Percentiles rank a stretch among this genome's conserved stretches.
Conservation (phyloP, 805 yeast species). For the Wickerhamomyces strasburgensis region DNA sequence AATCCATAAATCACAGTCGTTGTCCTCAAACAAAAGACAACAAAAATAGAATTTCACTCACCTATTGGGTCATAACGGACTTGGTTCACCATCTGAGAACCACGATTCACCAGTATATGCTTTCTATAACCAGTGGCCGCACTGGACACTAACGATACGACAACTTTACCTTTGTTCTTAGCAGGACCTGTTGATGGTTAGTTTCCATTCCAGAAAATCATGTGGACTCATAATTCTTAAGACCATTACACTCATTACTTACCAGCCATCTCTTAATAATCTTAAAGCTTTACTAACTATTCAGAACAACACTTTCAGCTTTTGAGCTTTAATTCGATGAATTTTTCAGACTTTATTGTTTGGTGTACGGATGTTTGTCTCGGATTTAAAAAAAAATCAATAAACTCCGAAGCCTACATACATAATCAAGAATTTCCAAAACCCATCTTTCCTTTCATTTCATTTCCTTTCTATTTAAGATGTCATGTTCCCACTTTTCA, state of each 20-base stretch:
- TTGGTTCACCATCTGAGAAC: constrained; percentile 72
- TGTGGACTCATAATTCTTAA: neutral
- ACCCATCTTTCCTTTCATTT: too few relatives aligned
- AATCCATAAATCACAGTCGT: neutral
- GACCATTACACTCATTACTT: neutral
- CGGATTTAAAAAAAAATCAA: too few relatives aligned
- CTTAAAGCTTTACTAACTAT: neutral
- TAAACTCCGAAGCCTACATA: too few relatives aligned
- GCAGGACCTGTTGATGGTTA: constrained; percentile 32
- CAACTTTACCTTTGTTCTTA: constrained; percentile 66
- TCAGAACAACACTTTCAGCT: neutral
- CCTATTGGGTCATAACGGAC: constrained; percentile 79
- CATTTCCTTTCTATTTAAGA: neutral
- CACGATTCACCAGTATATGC: constrained; percentile 75
- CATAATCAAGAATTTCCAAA: too few relatives aligned
- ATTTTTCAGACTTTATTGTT: neutral
- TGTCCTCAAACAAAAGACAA: too few relatives aligned
- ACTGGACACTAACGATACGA: constrained; percentile 80
- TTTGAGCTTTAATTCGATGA: neutral
- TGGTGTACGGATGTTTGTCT: too few relatives aligned
- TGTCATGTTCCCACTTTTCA: neutral
- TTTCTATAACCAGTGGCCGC: constrained; percentile 89
- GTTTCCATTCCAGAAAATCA: neutral
- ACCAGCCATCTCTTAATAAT: neutral
- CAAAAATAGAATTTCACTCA: too few relatives aligned